Conservation (phyloP, 1,139 yeast genomes). For the Meyerozyma sp. region DNA sequence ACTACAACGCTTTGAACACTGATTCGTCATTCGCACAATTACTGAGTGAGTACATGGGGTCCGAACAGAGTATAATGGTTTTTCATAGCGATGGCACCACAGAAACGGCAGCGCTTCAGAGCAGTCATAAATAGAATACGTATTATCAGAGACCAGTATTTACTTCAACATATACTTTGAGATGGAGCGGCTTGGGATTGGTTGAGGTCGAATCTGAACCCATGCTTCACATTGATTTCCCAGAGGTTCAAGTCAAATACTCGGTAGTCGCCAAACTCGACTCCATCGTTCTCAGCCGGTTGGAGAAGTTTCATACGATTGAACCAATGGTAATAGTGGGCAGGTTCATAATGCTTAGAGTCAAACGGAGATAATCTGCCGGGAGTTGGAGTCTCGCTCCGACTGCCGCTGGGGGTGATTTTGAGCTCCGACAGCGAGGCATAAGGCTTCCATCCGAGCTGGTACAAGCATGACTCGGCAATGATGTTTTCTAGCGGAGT, state of each 20-base stretch:
- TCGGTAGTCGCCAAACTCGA: constrained; percentile 38
- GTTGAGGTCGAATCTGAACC: constrained; percentile 30
- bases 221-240: constrained; percentile 38
- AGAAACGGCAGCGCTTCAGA: background rate
- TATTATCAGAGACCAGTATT: background rate
- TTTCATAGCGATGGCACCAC: background rate
- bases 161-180: constrained; percentile 14
- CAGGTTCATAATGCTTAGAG: constrained; percentile 4
- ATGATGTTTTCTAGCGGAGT: constrained; percentile 40
- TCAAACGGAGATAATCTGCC: constrained; percentile 1
- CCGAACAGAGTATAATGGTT: background rate
- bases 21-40: background rate
- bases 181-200: constrained; percentile 29
- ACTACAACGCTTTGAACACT: background rate
- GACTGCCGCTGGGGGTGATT: background rate
- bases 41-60: background rate
- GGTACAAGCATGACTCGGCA: constrained; percentile 37
- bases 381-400: background rate
- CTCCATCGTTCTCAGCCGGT: constrained; percentile 6
- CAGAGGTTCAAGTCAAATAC: constrained; percentile 40
- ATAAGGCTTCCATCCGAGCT: constrained; percentile 44
- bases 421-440: background rate
- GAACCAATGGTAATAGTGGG: constrained; percentile 31
- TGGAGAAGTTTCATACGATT: constrained; percentile 22
- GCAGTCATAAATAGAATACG: background rate